Evolutionary conservation across 345 rosid genomes (phyloP).

Genomic region (Clarkia xantiana): DNA sequence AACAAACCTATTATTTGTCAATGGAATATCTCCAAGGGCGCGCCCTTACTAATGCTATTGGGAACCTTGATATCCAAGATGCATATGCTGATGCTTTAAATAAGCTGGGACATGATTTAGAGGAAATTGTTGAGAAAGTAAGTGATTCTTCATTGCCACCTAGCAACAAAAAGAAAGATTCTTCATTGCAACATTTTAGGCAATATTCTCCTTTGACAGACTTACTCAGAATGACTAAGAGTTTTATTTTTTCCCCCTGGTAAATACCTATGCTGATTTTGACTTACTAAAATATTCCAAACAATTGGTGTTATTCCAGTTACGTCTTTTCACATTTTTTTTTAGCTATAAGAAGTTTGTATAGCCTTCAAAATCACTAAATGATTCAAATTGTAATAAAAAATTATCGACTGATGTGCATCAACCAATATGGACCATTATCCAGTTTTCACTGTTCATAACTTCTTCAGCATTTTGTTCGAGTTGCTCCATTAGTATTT

Average conservation of each 20-base stretch:
- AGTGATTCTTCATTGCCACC: background rate
- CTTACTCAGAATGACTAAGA: too few relatives aligned
- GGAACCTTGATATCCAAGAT: constrained; percentile 54
- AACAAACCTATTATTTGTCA: constrained; percentile 87
- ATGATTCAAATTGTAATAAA: too few relatives aligned
- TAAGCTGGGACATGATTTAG: constrained; percentile 66
- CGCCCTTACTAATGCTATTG: constrained; percentile 77
- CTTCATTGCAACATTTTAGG: background rate
- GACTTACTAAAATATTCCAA: too few relatives aligned
- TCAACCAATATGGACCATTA: too few relatives aligned
- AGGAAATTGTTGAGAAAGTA: constrained; percentile 85
- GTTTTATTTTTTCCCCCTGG: too few relatives aligned
- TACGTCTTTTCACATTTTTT: too few relatives aligned
- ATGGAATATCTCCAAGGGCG: constrained; percentile 99
- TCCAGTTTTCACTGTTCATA: background rate
- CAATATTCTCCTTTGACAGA: background rate
- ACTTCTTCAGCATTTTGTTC: background rate
- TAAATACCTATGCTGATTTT: too few relatives aligned
- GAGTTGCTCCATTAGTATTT: background rate
- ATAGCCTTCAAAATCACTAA: too few relatives aligned
- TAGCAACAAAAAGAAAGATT: background rate
- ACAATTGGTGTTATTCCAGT: too few relatives aligned
- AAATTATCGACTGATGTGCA: too few relatives aligned
- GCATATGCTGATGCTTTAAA: constrained; percentile 75
- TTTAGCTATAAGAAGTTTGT: too few relatives aligned